Evolutionary conservation across 768 basidiomycete species (phyloP), one percentile per base, ranked within the genome.

Genomic region (Suillus tomentosus): DNA sequence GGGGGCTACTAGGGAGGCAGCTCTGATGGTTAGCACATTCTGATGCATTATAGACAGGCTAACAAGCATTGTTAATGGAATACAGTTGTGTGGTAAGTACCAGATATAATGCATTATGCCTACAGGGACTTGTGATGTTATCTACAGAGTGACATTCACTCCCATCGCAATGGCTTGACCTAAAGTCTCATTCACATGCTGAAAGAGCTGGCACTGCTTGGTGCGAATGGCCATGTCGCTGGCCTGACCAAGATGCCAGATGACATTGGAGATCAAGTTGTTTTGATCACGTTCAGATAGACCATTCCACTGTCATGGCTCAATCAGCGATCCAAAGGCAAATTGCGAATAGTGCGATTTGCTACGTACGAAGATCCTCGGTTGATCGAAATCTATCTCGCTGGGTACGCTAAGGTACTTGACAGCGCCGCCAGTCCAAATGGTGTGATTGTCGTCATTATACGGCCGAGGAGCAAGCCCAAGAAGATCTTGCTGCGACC

Each of bases 351-450:
- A 48, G 47, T 48, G 47, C n/a, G 14, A 5, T 37, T 34, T 15
- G 36, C 9, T 13, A 48, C 70, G 51, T 36, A 69, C 70, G 67
- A 79, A 80, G 40, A 72, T 68, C 51, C 76, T 72, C 17, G 80
- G 77, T 66, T 75, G 76, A 19, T 77, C 79, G 63, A 79, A 81
- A 63, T 81, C 79, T 50, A 76, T 67, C 61, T 80, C 78, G 9
- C 67, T 76, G 37, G 78, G 74, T 14, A 69, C 67, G 45, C 77
- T 74, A 42, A 80, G 66, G 36, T 74, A 76, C 42, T 72, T 76
- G 53, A 81, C 73, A 5, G 79, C 80, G 54, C 79, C 80, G 19
- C 80, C 79, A 7, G 70, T 71, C 80, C 80, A 80, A 53, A 74
- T 71, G 54, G 78, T 79, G 62, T 80, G 79, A 37, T 77, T 79